Evolutionary conservation across 192 early-diverging fungal genomes (phyloP).

Genomic region (Hyaloraphidium curvatum): DNA sequence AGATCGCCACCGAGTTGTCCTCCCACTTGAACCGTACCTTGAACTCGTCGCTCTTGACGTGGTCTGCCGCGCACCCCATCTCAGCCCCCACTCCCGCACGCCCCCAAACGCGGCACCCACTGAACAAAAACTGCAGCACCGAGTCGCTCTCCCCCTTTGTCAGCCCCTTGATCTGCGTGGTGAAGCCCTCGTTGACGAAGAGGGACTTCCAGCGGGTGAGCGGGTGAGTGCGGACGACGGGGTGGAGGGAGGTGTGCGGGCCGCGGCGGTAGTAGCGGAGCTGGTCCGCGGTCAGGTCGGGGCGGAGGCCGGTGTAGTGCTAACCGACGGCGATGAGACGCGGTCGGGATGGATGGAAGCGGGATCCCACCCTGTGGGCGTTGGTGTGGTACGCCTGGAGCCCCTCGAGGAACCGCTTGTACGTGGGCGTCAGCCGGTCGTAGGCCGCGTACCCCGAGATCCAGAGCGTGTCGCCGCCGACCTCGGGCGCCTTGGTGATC

Average conservation of each 20-base stretch:
- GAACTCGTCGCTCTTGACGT: not conserved
- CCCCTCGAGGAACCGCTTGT: conserved; percentile 11
- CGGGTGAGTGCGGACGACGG: conserved; percentile 27
- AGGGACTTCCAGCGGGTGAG: conserved; percentile 28
- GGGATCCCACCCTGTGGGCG: too few species aligned
- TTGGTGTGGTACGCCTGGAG: conserved; percentile 12
- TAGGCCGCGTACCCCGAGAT: conserved; percentile 18
- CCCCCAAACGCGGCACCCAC: too few species aligned
- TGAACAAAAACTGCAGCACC: conserved; percentile 15
- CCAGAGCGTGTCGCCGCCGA: conserved; percentile 24
- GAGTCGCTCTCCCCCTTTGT: conserved; percentile 18
- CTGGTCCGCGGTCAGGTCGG: conserved; percentile 11
- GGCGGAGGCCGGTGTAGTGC: not conserved
- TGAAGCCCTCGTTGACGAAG: conserved; percentile 13
- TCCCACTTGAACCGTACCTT: conserved; percentile 20
- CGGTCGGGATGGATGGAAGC: too few species aligned
- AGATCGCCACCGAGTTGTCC: conserved; percentile 21
- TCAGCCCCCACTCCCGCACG: too few species aligned
- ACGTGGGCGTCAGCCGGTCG: conserved; percentile 13
- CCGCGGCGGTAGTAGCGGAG: conserved; percentile 13
- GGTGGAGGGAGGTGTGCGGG: too few species aligned
- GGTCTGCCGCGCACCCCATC: too few species aligned
- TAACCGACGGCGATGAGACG: too few species aligned
- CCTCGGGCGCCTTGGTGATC: conserved; percentile 23
- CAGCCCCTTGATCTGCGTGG: conserved; percentile 17